Percentiles rank a stretch among this genome's conserved stretches.
phyloP scores from a whole-genome alignment of 345 rosid species.

The Melastoma malabathricum region DNA sequence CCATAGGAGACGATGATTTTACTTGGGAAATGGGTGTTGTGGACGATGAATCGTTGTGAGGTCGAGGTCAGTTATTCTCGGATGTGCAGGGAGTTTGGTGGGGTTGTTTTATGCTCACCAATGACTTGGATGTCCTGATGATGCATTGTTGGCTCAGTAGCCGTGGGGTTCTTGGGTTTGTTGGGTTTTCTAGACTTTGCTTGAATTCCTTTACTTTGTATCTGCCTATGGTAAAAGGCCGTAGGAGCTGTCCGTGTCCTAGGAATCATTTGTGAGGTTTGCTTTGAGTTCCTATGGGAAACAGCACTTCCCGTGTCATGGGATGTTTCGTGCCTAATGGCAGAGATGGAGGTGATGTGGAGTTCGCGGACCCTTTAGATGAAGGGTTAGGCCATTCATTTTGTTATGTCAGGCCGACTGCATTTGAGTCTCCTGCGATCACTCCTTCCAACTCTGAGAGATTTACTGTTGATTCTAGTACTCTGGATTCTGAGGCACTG shows the following conservation, averaged over 20 bases:
- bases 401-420: conserved; percentile 76
- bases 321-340: conserved; percentile 88
- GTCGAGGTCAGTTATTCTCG: neutral
- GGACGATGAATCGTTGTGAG: no score
- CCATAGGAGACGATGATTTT: neutral
- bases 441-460: conserved; percentile 92
- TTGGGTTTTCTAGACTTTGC: conserved; percentile 31
- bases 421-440: conserved; percentile 80
- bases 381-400: conserved; percentile 99
- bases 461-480: conserved; percentile 88
- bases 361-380: conserved; percentile 69
- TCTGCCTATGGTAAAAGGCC: conserved; percentile 43
- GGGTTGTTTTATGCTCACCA: neutral
- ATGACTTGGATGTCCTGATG: conserved; percentile 36
- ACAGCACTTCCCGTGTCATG: conserved; percentile 88
- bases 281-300: conserved; percentile 41
- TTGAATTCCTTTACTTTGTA: conserved; percentile 27
- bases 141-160: conserved; percentile 32
- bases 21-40: no score
- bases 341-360: conserved; percentile 70
- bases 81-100: conserved; percentile 1
- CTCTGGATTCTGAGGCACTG: conserved; percentile 77
- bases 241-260: conserved; percentile 27
- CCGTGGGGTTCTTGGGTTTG: conserved; percentile 43
- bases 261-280: conserved; percentile 28